These are phyloP conservation scores for Podospora australis DNA, from an alignment of 495 filamentous ascomycete genomes.

Conservation along the genomic window DNA sequence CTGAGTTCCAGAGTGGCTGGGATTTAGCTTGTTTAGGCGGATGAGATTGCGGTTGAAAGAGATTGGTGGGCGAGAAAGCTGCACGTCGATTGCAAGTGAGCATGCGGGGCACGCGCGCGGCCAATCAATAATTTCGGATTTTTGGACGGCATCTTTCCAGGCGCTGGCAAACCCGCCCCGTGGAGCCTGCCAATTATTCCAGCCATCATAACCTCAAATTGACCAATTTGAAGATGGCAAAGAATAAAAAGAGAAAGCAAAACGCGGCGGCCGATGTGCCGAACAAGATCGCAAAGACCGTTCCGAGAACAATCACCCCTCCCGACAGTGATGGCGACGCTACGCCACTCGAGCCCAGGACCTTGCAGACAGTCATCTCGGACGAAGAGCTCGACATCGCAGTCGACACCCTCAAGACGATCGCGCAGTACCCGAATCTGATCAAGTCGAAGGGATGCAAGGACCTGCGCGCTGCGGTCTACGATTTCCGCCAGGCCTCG, in stretches of 20 bases:
- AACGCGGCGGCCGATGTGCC: slow-evolving; percentile 11
- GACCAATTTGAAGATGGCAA: too few relatives aligned
- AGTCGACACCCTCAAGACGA: slow-evolving; percentile 35
- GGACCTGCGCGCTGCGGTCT: slow-evolving; percentile 39
- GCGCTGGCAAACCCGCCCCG: too few relatives aligned
- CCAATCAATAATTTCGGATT: too few relatives aligned
- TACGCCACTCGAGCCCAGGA: slow-evolving; percentile 22
- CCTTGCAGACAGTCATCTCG: slow-evolving; percentile 28
- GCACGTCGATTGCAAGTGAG: too few relatives aligned
- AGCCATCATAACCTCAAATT: too few relatives aligned
- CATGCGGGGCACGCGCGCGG: too few relatives aligned
- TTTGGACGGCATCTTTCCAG: too few relatives aligned
- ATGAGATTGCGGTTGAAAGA: too few relatives aligned
- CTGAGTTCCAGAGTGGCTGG: too few relatives aligned
- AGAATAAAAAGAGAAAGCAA: slow-evolving; percentile 1
- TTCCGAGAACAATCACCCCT: not conserved
- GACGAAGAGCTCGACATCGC: slow-evolving; percentile 42
- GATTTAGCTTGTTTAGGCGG: too few relatives aligned
- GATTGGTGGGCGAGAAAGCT: too few relatives aligned
- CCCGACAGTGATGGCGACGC: slow-evolving; percentile 2
- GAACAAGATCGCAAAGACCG: slow-evolving; percentile 26
- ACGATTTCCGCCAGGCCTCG: slow-evolving; percentile 39
- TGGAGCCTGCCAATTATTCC: too few relatives aligned
- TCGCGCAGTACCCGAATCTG: slow-evolving; percentile 34
- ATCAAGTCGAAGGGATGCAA: slow-evolving; percentile 43